Percentiles rank a stretch among this genome's conserved stretches.
Evolutionary conservation across 2,329 filamentous ascomycete genomes (phyloP).

Genomic region (Fusarium piperis): DNA sequence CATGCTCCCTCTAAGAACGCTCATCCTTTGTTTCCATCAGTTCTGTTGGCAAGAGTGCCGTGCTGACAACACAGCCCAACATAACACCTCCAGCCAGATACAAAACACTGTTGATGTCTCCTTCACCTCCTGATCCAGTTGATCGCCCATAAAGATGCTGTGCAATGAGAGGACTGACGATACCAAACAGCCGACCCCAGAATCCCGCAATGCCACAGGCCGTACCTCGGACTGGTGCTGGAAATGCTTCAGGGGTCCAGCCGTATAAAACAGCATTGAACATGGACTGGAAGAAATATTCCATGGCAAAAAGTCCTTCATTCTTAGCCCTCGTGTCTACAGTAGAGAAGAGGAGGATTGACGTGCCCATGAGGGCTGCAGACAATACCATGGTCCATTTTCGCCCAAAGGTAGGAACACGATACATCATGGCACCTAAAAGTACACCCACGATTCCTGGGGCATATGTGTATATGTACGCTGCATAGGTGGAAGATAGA

Average conservation of each 20-base stretch:
- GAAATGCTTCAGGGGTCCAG: slow-evolving; percentile 67
- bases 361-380: slow-evolving; percentile 55
- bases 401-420: slow-evolving; percentile 50
- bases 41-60: slow-evolving; percentile 56
- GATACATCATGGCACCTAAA: slow-evolving; percentile 54
- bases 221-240: slow-evolving; percentile 63
- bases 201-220: slow-evolving; percentile 67
- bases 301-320: slow-evolving; percentile 53
- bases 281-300: slow-evolving; percentile 57
- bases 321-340: slow-evolving; percentile 51
- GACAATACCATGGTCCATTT: slow-evolving; percentile 58
- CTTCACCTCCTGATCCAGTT: slow-evolving; percentile 39
- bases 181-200: slow-evolving; percentile 67
- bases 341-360: slow-evolving; percentile 57
- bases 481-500: slow-evolving; percentile 59
- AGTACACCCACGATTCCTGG: slow-evolving; percentile 62
- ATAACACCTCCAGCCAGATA: slow-evolving; percentile 66
- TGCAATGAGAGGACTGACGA: slow-evolving; percentile 66
- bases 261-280: slow-evolving; percentile 51
- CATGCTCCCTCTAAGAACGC: slow-evolving; percentile 3
- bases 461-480: slow-evolving; percentile 64
- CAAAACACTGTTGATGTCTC: slow-evolving; percentile 59
- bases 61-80: slow-evolving; percentile 61
- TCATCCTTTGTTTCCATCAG: slow-evolving; percentile 50
- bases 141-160: slow-evolving; percentile 52